Base-by-base conservation (phyloP, 2,329 filamentous ascomycete species). In the Fusarium multiceps region DNA sequence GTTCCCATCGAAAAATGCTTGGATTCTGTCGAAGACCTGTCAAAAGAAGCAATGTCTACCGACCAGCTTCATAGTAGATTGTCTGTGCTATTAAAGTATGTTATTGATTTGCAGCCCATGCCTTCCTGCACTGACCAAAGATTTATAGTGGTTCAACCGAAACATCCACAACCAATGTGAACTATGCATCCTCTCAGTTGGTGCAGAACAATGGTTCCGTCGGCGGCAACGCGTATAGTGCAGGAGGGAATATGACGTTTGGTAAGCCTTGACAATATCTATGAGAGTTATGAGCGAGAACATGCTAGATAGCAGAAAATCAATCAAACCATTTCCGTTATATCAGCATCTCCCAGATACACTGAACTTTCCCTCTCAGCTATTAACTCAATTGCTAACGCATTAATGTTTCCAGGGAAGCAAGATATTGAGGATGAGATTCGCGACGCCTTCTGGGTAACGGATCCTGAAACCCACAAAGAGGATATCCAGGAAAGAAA, bases 381-480 rank as follows among this genome's bases (percentile, higher is more conserved):
- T 14, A 2, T 3, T 18, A n/a, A n/a, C 3, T 6, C 8, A 0
- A 18, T 11, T 6, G 4, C 32, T 37, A 37, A 37, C 16, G 6
- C 16, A 4, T 11, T 18, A 0, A 6, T 11, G 0, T 11, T 5
- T 37, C 16, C 11, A 37, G 32, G 9, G 0, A 10, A 18, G 5
- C 16, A 9, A 0, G 16, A 37, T 10, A 11, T 1, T 0, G 9
- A 18, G 16, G 16, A 37, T 3, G 32, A 18, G 16, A 37, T 37
- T 18, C 32, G 16, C 16, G 6, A 18, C 9, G 32, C 9, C 5
- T 37, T 37, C 9, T 37, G 32, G 32, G 32, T 37, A 11, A 18
- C 32, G 5, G 32, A 37, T 11, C 3, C 32, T 0, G 1, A 37
- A 18, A 6, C 9, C 0, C 32, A 37, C 32, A 37, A 37, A 37